Evolutionary conservation across 1,139 yeast species (phyloP).

Genomic region (Taphrina pruni): DNA sequence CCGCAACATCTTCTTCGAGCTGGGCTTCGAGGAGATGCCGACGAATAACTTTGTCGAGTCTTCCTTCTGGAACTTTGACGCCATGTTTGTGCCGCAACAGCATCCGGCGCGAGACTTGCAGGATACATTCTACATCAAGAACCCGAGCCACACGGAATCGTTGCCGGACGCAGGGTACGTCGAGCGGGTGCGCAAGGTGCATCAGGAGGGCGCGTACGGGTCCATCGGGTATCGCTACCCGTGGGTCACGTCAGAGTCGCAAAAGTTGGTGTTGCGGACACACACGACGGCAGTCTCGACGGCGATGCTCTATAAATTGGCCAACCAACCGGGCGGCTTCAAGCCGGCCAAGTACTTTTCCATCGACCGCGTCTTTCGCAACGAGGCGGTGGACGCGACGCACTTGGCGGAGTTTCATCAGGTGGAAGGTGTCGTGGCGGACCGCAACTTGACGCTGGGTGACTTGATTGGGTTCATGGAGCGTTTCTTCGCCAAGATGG

Average conservation of each 20-base stretch:
- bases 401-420: constrained; percentile 99
- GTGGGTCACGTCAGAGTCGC: constrained; percentile 90
- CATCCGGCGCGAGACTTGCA: constrained; percentile 99
- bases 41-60: constrained; percentile 96
- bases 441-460: constrained; percentile 91
- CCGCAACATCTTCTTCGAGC: constrained; percentile 93
- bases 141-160: constrained; percentile 73
- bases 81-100: constrained; percentile 96
- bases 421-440: constrained; percentile 98
- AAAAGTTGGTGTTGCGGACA: constrained; percentile 90
- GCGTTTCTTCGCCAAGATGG: constrained; percentile 95
- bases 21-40: constrained; percentile 99
- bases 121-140: constrained; percentile 95
- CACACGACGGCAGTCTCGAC: constrained; percentile 96
- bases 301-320: constrained; percentile 82
- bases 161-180: constrained; percentile 83
- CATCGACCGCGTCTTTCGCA: constrained; percentile 97
- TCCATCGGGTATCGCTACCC: constrained; percentile 98
- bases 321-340: constrained; percentile 67
- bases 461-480: constrained; percentile 98
- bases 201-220: constrained; percentile 87
- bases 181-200: constrained; percentile 79
- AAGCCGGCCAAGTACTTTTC: constrained; percentile 91
- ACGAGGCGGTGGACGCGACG: constrained; percentile 99
- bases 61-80: constrained; percentile 98